phyloP scores from a whole-genome alignment of 2,329 filamentous ascomycete genomes.

The Chrysoporthe puriensis region DNA sequence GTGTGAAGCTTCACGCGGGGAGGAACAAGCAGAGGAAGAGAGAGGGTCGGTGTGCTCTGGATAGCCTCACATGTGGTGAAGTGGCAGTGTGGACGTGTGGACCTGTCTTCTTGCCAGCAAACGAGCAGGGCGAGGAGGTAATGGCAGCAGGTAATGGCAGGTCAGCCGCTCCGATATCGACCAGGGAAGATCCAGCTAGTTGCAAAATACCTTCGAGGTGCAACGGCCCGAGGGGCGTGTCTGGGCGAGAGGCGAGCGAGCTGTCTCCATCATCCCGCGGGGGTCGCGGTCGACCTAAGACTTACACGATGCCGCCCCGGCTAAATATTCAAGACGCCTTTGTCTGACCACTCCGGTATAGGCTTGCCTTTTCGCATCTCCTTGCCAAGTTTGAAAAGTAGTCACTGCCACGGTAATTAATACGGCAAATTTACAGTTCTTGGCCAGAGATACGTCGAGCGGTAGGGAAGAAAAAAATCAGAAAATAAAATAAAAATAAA shows the following conservation, averaged over 20 bases:
- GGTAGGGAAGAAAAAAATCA: not conserved
- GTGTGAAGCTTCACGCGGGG: not conserved
- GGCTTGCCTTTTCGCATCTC: too few species aligned
- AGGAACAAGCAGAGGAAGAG: not conserved
- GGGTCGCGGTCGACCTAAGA: constrained; percentile 8
- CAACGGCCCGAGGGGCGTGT: constrained; percentile 2
- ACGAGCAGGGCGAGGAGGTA: not conserved
- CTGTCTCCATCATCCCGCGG: constrained; percentile 26
- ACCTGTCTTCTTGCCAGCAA: constrained; percentile 2
- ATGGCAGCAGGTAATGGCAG: not conserved
- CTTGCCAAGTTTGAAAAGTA: too few species aligned
- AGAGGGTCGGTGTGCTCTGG: not conserved
- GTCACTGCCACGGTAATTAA: too few species aligned
- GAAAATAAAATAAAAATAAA: not conserved
- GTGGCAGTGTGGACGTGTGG: not conserved
- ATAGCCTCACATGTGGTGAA: constrained; percentile 16
- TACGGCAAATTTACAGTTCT: not conserved
- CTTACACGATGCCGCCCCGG: constrained; percentile 11
- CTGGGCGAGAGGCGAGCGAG: too few species aligned
- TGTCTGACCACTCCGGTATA: too few species aligned
- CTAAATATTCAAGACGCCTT: too few species aligned
- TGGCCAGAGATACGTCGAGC: not conserved
- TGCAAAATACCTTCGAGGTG: not conserved
- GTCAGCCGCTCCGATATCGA: constrained; percentile 27
- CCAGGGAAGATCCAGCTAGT: not conserved